Conservation (phyloP, 164 flowering plant genomes). For the Chloranthus sessilifolius region DNA sequence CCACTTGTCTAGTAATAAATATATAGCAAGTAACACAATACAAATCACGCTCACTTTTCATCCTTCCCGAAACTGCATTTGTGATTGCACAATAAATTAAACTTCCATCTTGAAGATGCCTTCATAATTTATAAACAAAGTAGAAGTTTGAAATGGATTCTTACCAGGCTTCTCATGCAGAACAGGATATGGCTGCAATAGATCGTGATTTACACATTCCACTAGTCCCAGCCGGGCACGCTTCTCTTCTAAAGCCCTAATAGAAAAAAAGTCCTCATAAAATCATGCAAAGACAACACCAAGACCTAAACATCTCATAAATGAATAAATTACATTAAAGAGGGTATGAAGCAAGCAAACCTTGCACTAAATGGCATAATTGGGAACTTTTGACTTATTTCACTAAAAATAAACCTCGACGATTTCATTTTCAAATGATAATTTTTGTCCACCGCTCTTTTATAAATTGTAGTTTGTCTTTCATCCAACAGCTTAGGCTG, state of each 20-base stretch:
- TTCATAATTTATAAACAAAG: too few relatives aligned
- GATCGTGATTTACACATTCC: constrained; percentile 94
- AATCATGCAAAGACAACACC: background rate
- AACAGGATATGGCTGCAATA: constrained; percentile 94
- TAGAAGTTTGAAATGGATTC: background rate
- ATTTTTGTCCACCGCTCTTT: constrained; percentile 86
- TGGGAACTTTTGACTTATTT: constrained; percentile 84
- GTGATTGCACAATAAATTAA: too few relatives aligned
- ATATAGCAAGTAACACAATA: too few relatives aligned
- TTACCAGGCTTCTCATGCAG: constrained; percentile 93
- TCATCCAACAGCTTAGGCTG: constrained; percentile 95
- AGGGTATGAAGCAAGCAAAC: constrained; percentile 23
- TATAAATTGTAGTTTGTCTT: constrained; percentile 85
- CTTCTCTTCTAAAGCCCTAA: constrained; percentile 90
- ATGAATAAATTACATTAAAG: background rate
- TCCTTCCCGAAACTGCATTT: too few relatives aligned
- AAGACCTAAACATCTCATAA: background rate
- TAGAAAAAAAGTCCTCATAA: background rate
- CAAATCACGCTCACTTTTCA: too few relatives aligned
- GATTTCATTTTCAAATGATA: constrained; percentile 96
- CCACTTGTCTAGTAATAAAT: too few relatives aligned
- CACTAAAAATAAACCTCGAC: constrained; percentile 91
- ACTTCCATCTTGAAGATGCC: too few relatives aligned
- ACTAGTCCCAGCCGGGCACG: constrained; percentile 86
- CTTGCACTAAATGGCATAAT: constrained; percentile 93